Evolutionary conservation across 805 yeast genomes (phyloP), one percentile per base, ranked within the genome.

Genomic region (Ogataea saltuana): DNA sequence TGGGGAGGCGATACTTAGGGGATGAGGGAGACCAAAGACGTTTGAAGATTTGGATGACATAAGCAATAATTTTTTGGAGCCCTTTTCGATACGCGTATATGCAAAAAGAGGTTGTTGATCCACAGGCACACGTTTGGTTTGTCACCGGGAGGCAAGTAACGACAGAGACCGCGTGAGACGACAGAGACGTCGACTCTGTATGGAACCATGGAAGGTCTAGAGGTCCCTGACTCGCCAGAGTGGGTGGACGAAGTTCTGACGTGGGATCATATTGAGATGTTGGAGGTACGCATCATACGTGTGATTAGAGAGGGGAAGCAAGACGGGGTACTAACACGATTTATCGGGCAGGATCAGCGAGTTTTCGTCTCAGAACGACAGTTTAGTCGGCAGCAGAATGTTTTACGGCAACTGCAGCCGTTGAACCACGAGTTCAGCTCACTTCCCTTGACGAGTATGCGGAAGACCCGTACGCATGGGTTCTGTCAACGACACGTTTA

Each of bases 401-500:
- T 51, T 4, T 33, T 48, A 10, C 34, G 48, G 10, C 47, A 48
- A 5, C 37, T 58, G 19, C 45, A 46, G 18, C 61, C 61, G 1
- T 18, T 51, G 17, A 56, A 51, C 1, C 43, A 33, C 15, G 57
- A 51, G 17, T 58, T 48, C 30, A 28, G 33, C 12, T 33, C 48
- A 5, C 34, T 49, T 4, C 56, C 58, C 1, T 22, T 20, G 2
- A 26, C 41, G 2, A 33, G 22, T 11, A 9, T 33, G 13, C 37
- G 35, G 28, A 53, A 41, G 26, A 46, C 60, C 17, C 50, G 65
- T 30, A 32, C 41, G 11, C 58, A 50, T 38, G 55, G 53, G 5
- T 67, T 65, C 36, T 42, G 54, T 18, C 67, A 65, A 37, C 48
- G 65, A 8, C 69, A 67, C 45, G 63, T 62, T 8, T 65, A 59